These are phyloP conservation scores for Epichloe festucae DNA, from an alignment of 2,329 filamentous ascomycete genomes.

Conservation along the genomic window DNA sequence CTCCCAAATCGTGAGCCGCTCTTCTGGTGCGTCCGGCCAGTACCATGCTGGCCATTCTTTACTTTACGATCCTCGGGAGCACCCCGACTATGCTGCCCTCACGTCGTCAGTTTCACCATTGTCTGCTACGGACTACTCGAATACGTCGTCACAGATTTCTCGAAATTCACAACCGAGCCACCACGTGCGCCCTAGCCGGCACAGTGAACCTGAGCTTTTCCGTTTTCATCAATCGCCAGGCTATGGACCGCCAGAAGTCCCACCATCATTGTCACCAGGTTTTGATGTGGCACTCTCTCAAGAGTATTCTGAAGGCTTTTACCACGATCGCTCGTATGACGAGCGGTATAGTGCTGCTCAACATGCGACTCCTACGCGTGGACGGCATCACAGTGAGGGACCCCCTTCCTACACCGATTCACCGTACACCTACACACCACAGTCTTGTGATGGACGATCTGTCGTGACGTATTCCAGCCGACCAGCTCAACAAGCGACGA, in stretches of 20 bases:
- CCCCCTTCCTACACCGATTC: conserved; percentile 14
- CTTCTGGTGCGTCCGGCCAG: conserved; percentile 17
- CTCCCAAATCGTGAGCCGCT: conserved; percentile 29
- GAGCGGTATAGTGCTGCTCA: conserved; percentile 29
- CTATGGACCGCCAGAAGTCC: conserved; percentile 35
- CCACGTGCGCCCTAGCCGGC: conserved; percentile 18
- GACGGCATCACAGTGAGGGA: conserved; percentile 23
- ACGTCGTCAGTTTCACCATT: conserved; percentile 18
- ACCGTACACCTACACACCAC: conserved; percentile 22
- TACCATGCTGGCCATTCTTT: conserved; percentile 12
- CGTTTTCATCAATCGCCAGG: conserved; percentile 18
- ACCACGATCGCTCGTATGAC: conserved; percentile 15
- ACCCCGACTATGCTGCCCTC: conserved; percentile 10
- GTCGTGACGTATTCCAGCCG: conserved; percentile 26
- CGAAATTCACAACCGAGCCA: conserved; percentile 19
- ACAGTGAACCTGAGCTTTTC: conserved; percentile 24
- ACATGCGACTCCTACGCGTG: conserved; percentile 28
- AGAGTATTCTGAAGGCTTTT: conserved; percentile 41
- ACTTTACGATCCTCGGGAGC: conserved; percentile 10
- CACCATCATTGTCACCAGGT: conserved; percentile 47
- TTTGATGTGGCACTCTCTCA: conserved; percentile 42
- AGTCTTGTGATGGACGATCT: conserved; percentile 30
- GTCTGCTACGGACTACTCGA: conserved; percentile 22
- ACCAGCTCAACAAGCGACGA: conserved; percentile 14
- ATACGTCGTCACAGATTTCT: conserved; percentile 14